Evolutionary conservation across 768 basidiomycete genomes (phyloP).

Genomic region (Floccularia luteovirens): DNA sequence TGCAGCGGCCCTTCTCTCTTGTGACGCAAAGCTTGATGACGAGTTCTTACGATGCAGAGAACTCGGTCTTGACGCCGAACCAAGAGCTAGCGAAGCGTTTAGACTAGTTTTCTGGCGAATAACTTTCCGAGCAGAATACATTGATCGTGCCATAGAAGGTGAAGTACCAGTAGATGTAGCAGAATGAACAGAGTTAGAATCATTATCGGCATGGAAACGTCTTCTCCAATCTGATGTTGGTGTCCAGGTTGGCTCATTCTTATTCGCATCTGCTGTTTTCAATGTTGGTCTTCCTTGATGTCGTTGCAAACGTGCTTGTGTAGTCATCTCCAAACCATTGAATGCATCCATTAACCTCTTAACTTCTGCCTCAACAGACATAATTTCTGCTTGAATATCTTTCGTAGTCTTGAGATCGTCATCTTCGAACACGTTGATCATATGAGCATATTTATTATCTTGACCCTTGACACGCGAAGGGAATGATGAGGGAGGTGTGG

Average conservation of each 20-base stretch:
- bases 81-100: conserved; percentile 15
- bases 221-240: conserved; percentile 12
- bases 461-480: conserved; percentile 26
- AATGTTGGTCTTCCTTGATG: not conserved
- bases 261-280: not conserved
- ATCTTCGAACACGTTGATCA: conserved; percentile 39
- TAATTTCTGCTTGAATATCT: conserved; percentile 61
- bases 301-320: conserved; percentile 41
- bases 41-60: conserved; percentile 52
- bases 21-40: conserved; percentile 51
- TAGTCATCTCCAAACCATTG: conserved; percentile 68
- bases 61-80: conserved; percentile 21
- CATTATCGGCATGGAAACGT: conserved; percentile 32
- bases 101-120: conserved; percentile 24
- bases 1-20: conserved; percentile 21
- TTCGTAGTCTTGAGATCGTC: conserved; percentile 50
- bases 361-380: conserved; percentile 63
- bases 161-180: conserved; percentile 43
- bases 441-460: conserved; percentile 28
- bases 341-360: conserved; percentile 71
- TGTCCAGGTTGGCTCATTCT: not conserved
- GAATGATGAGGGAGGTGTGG: conserved; percentile 57
- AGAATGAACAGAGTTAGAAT: conserved; percentile 46
- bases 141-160: conserved; percentile 37
- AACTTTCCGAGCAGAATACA: conserved; percentile 28